phyloP scores from a whole-genome alignment of 2,329 filamentous ascomycete genomes.

The Fulvia fulva region DNA sequence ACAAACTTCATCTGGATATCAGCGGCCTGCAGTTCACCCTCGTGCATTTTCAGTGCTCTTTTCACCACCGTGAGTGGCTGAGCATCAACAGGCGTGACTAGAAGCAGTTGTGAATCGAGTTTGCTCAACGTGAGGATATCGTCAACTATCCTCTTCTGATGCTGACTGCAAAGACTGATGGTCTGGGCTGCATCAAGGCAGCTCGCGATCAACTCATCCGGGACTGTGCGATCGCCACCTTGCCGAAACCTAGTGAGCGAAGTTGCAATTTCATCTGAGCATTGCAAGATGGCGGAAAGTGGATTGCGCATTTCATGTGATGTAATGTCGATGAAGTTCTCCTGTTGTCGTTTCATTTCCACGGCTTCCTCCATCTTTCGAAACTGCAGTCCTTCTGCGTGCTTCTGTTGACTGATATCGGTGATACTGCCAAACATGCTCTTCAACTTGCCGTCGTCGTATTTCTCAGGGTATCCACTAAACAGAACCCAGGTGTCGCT shows the following conservation, averaged over 20 bases:
- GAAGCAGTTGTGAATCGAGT: conserved; percentile 69
- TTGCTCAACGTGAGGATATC: conserved; percentile 71
- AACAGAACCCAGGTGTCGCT: conserved; percentile 73
- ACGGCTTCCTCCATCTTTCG: conserved; percentile 75
- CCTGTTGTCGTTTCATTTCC: conserved; percentile 72
- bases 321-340: conserved; percentile 39
- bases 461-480: conserved; percentile 70
- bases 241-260: conserved; percentile 45
- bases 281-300: conserved; percentile 69
- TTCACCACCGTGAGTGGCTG: conserved; percentile 65
- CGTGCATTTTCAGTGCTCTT: conserved; percentile 71
- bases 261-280: conserved; percentile 67
- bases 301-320: conserved; percentile 61
- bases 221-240: conserved; percentile 36
- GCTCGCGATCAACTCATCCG: conserved; percentile 49
- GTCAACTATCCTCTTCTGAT: conserved; percentile 76
- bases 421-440: conserved; percentile 77
- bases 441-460: conserved; percentile 61
- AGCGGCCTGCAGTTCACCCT: conserved; percentile 66
- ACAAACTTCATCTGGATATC: conserved; percentile 64
- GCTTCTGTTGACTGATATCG: conserved; percentile 81
- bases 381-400: conserved; percentile 75
- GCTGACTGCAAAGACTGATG: conserved; percentile 71
- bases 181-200: conserved; percentile 72
- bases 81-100: conserved; percentile 66